Evolutionary conservation across 1,139 yeast species (phyloP), one percentile per base, ranked within the genome.

Genomic region (Diutina scorzettiae): DNA sequence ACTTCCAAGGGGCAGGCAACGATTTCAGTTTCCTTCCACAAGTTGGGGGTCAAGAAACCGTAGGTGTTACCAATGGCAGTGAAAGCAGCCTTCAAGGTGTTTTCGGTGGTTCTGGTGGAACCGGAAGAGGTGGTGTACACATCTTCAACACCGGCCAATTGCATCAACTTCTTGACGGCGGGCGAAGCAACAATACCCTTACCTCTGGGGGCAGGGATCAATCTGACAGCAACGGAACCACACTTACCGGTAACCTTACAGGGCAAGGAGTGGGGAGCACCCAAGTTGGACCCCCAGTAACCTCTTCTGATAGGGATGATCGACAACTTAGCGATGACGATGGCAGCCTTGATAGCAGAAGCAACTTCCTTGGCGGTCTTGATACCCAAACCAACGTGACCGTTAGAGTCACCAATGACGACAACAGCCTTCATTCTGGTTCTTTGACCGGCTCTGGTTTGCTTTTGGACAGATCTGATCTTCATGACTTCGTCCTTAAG

Each of bases 121-220:
- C 99, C 99, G 56, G 93, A 78, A 62, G 98, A 89, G 60, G 95
- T 79, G 60, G 98, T 93, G 86, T 89, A 91, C 61, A 93, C 95
- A 75, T 91, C 99, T 76, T 89, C 95, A 70, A 91, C 84, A 85
- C 99, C 99, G 65, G 97, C 98, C 69, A 91, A 84, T 78, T 89
- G 95, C 77, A 93, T 76, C 73, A 91, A 81, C 77, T 87, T 87
- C 84, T 87, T 91, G 70, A 91, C 97, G 59, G 95, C 96, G 70
- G 98, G 98, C 59, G 98, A 93, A 66, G 99, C 99, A 60, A 91
- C 96, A 66, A 91, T 86, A 82, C 97, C 97, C 70, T 95, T 87
- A 89, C 99, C 99, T 81, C 99, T 93, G 81, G 99, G 98, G 58
- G 99, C 99, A 71, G 99, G 99, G 66, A 91, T 89, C 69, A 91